Conservation (phyloP, 176 grass and related monocot genomes). For the Musa acuminata region DNA sequence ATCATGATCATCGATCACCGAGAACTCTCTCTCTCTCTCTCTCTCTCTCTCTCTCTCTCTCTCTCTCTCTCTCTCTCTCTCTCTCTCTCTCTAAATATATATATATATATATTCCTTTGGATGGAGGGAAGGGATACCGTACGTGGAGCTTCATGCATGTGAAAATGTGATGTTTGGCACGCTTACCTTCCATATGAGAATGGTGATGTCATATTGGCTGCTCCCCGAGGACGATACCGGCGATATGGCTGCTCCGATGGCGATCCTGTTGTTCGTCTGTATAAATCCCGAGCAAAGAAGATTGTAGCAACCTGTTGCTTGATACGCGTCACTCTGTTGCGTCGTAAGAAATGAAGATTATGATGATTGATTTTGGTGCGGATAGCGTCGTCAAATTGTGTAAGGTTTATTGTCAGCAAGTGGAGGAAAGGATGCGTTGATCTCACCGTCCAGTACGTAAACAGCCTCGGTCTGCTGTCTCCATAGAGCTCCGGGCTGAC, state of each 20-base stretch:
- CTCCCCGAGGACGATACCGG: constrained; percentile 46
- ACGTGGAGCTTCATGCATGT: too few species aligned
- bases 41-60: too few species aligned
- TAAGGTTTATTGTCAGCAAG: background rate
- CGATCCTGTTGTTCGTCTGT: constrained; percentile 66
- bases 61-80: background rate
- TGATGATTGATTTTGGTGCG: background rate
- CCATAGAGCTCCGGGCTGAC: constrained; percentile 99
- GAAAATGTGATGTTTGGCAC: too few species aligned
- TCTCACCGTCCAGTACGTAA: constrained; percentile 91
- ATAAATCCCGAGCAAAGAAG: constrained; percentile 82
- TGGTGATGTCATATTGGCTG: constrained; percentile 72
- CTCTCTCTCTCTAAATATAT: background rate
- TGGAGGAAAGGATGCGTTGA: too few species aligned
- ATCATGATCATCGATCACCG: too few species aligned
- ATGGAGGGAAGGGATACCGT: too few species aligned
- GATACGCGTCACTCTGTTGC: constrained; percentile 77
- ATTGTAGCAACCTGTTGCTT: constrained; percentile 95
- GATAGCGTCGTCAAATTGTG: too few species aligned
- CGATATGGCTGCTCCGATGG: constrained; percentile 85
- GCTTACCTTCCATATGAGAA: constrained; percentile 81
- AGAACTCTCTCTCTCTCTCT: too few species aligned
- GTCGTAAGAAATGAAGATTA: background rate
- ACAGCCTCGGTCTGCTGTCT: constrained; percentile 83
- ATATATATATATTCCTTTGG: too few species aligned